These are phyloP conservation scores for Calonectria hongkongensis DNA, from an alignment of 2,329 filamentous ascomycete genomes.

Conservation along the genomic window DNA sequence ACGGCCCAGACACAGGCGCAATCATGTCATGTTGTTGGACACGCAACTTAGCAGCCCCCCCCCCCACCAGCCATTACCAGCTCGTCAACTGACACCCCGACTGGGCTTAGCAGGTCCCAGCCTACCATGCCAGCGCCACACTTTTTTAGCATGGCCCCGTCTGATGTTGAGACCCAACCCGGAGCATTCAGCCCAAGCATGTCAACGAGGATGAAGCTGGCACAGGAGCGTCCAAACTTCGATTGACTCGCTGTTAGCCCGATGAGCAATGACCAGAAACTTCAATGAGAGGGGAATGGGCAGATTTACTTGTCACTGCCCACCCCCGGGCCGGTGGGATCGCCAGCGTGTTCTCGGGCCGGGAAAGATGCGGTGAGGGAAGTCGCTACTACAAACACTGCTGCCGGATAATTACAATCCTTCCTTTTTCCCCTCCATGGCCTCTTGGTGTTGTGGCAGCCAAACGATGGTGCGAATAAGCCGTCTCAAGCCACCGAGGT, in stretches of 20 bases:
- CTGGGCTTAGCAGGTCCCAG: slow-evolving; percentile 37
- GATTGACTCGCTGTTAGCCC: slow-evolving; percentile 35
- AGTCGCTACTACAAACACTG: slow-evolving; percentile 37
- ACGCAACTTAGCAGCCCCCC: slow-evolving; percentile 31
- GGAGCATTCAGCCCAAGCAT: slow-evolving; percentile 36
- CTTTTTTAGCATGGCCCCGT: slow-evolving; percentile 40
- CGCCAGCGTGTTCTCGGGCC: slow-evolving; percentile 44
- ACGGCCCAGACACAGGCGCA: slow-evolving; percentile 37
- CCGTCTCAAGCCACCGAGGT: slow-evolving; percentile 28
- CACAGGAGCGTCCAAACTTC: slow-evolving; percentile 31
- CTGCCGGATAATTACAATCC: slow-evolving; percentile 29
- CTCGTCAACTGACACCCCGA: slow-evolving; percentile 52
- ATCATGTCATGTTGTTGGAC: slow-evolving; percentile 37
- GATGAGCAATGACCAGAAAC: slow-evolving; percentile 36
- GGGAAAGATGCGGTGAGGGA: slow-evolving; percentile 52
- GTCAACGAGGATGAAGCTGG: slow-evolving; percentile 44
- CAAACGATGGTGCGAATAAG: slow-evolving; percentile 17
- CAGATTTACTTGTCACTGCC: slow-evolving; percentile 49
- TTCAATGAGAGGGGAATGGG: slow-evolving; percentile 37
- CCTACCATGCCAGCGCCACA: slow-evolving; percentile 47
- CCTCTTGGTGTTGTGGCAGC: slow-evolving; percentile 13
- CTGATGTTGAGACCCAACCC: slow-evolving; percentile 40
- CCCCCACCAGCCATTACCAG: slow-evolving; percentile 34
- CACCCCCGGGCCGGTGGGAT: slow-evolving; percentile 50
- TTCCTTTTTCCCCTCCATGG: neutral